Percentiles rank a stretch among this genome's conserved stretches.
Conservation (phyloP, 2,329 filamentous ascomycete genomes). For the Didymella segeticola region DNA sequence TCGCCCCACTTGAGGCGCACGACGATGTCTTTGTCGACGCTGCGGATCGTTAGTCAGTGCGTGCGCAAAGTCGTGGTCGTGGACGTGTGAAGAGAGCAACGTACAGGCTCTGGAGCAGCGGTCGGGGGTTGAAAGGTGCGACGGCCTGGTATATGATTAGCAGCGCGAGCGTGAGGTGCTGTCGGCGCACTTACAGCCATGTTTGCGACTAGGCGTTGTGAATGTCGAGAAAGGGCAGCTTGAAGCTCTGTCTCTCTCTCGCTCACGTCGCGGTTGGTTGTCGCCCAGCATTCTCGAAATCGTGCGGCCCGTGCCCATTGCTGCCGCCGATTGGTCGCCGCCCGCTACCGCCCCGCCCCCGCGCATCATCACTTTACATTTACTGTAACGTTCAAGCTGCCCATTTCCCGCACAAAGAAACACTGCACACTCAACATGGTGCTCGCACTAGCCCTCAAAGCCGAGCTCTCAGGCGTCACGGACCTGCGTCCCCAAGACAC, state of each 20-base stretch:
- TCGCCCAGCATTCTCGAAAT: constrained; percentile 20
- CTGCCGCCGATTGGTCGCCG: constrained; percentile 3
- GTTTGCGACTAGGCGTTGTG: constrained; percentile 27
- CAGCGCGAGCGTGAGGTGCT: background rate
- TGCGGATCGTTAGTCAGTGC: constrained; percentile 45
- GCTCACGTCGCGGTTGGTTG: constrained; percentile 4
- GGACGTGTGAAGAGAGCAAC: constrained; percentile 33
- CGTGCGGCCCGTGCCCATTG: background rate
- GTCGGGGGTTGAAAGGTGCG: constrained; percentile 94
- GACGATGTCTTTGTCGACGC: constrained; percentile 87
- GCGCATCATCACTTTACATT: background rate
- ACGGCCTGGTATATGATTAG: constrained; percentile 51
- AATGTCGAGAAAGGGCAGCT: background rate
- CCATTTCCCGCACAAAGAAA: background rate
- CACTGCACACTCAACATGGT: constrained; percentile 32
- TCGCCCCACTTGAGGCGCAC: constrained; percentile 98
- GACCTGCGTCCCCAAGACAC: constrained; percentile 86
- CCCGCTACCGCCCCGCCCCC: constrained; percentile 4
- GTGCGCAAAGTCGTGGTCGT: background rate
- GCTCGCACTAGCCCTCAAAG: constrained; percentile 48
- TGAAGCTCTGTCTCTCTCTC: too few relatives aligned
- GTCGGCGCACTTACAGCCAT: constrained; percentile 47
- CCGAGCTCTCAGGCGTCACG: constrained; percentile 69
- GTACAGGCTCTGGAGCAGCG: constrained; percentile 91
- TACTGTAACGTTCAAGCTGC: background rate